Evolutionary conservation across 176 grass and related monocot species (phyloP), one percentile per base, ranked within the genome.

Genomic region (Juncus effusus): DNA sequence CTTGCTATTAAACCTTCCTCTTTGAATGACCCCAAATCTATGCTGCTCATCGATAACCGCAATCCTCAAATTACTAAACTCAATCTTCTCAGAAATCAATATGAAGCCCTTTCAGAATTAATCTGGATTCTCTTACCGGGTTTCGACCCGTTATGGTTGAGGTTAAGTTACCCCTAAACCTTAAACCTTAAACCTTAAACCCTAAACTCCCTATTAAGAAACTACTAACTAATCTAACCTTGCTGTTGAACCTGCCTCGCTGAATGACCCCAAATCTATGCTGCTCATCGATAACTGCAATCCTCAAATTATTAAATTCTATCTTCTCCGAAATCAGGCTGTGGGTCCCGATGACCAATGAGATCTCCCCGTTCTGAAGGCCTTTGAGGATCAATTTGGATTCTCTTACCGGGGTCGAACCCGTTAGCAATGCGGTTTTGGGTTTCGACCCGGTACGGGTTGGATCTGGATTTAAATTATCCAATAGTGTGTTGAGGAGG

Each of bases 341-440:
- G 75, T 97, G 88, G 68, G 94, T 97, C 83, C 94, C 88, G 10
- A 97, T 86, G 57, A 97, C 94, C 85, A 97, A 84, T 37, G 72
- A 78, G 79, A 92, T 86, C 51, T 97, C 94, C 71, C 94, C 78
- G 56, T 63, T 81, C 51, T 86, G 80, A 38, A 77, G 61, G 83
- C 60, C 93, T 84, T 92, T 86, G 40, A 80, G 75, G 78, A 97
- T 88, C 58, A 79, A 75, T 70, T 79, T 83, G 51, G 80, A 79
- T 63, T 97, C 82, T 74, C 77, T 86, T 40, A 59, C 62, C 54
- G 88, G 86, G 62, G 88, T 91, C 51, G 93, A 96, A 75, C 88
- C 85, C 57, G 93, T 97, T 84, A 97, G 73, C 56, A 97, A 84
- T 67, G 88, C 88, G 76, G 88, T 70, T 13, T 81, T 92, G 74